A percentile compares a stretch with the other conserved stretches of the same genome.
These are phyloP conservation scores for Encephalitozoon intestinalis DNA, from an alignment of 371 early-diverging fungal species.

Conservation along the genomic window DNA sequence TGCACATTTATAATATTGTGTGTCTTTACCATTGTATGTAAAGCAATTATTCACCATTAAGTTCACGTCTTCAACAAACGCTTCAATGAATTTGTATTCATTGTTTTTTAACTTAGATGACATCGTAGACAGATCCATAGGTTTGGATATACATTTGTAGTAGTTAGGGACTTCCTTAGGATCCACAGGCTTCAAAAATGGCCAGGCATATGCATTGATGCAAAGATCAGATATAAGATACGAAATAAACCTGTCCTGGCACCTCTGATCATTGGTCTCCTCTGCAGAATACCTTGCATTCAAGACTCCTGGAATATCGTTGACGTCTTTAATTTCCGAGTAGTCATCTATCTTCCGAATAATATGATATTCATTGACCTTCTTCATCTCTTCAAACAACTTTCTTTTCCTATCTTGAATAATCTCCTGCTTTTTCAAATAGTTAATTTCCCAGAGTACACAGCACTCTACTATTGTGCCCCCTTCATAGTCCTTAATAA, in stretches of 20 bases:
- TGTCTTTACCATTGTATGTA: slow-evolving; percentile 70
- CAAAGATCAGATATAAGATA: slow-evolving; percentile 69
- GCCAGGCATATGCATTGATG: slow-evolving; percentile 78
- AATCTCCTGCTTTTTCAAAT: slow-evolving; percentile 45
- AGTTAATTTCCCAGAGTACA: slow-evolving; percentile 55
- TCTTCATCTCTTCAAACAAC: slow-evolving; percentile 42
- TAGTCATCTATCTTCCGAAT: slow-evolving; percentile 18
- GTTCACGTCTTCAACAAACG: slow-evolving; percentile 69
- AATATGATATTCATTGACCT: slow-evolving; percentile 31
- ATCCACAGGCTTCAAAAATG: slow-evolving; percentile 88
- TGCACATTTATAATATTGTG: slow-evolving; percentile 72
- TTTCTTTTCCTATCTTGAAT: slow-evolving; percentile 33
- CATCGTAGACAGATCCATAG: slow-evolving; percentile 83
- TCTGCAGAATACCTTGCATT: neutral
- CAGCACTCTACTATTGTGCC: slow-evolving; percentile 79
- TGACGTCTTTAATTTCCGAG: neutral
- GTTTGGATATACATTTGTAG: slow-evolving; percentile 82
- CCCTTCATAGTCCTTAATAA: slow-evolving; percentile 99
- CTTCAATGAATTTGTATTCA: slow-evolving; percentile 66
- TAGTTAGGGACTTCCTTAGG: slow-evolving; percentile 77
- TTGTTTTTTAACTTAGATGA: slow-evolving; percentile 67
- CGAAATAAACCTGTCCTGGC: slow-evolving; percentile 64
- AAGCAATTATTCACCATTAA: slow-evolving; percentile 76
- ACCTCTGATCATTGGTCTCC: slow-evolving; percentile 25
- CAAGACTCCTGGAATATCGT: slow-evolving; percentile 6